Evolutionary conservation across 2,329 filamentous ascomycete species (phyloP), one percentile per base, ranked within the genome.

Genomic region (Plectosphaerella plurivora): DNA sequence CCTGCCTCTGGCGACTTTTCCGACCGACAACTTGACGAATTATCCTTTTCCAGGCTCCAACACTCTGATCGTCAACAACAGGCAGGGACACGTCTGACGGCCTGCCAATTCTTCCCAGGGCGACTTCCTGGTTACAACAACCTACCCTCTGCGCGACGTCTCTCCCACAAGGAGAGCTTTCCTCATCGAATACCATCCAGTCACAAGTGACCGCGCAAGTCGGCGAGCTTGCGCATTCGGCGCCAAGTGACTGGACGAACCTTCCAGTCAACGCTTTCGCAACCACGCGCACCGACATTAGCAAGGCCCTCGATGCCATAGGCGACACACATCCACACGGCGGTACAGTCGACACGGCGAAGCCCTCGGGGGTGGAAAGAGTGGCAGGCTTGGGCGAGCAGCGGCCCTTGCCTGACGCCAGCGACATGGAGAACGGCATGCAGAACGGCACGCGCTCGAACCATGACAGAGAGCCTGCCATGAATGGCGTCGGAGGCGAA

Each of bases 341-440:
- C 47, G 35, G 35, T 24, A 16, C 9, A 25, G 47, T 16, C 18
- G 28, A 28, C 20, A 45, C 49, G 48, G 54, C 35, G 16, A 39
- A 22, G 42, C 18, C 14, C 36, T n/a, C 20, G 42, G 54, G 54
- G 52, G 49, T 48, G 47, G 49, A 50, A 51, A 51, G 54, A 45
- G 51, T 51, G 52, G 56, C 52, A 58, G 54, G 54, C 39, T 50
- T 50, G 45, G 49, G 52, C 35, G 33, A 42, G 55, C 51, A 51
- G 51, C 51, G 47, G 47, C 52, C 52, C 51, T 50, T 53, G 53
- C 51, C 65, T 61, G 62, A 81, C 81, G 78, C 77, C 78, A 57
- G 76, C 70, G 76, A 72, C 60, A 82, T 81, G 78, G 78, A 82
- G 59, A 74, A 76, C 69, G 77, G 76, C 67, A 70, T 68, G 63